Evolutionary conservation across 1,284 basidiomycete genomes (phyloP).

Genomic region (Cutaneotrichosporon sp.): DNA sequence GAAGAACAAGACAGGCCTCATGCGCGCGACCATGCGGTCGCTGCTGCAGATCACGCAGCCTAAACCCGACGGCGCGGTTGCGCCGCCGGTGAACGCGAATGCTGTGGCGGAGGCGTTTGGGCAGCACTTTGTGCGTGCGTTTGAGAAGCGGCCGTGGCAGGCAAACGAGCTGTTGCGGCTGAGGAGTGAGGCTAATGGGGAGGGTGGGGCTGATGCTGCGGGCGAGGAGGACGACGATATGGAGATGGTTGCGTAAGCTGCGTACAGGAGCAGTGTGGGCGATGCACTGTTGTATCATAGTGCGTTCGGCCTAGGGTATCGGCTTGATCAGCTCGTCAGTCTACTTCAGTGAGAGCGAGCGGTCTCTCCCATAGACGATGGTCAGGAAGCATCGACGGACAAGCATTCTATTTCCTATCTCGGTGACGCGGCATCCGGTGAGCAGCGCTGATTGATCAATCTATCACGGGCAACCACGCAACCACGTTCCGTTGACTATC

Average conservation of each 20-base stretch:
- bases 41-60: slow-evolving; percentile 16
- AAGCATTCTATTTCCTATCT: too few relatives aligned
- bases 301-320: too few relatives aligned
- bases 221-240: slow-evolving; percentile 8
- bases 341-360: too few relatives aligned
- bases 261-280: not conserved
- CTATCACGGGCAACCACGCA: too few relatives aligned
- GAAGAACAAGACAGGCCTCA: slow-evolving; percentile 30
- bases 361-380: too few relatives aligned
- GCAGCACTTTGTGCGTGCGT: slow-evolving; percentile 21
- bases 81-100: slow-evolving; percentile 17
- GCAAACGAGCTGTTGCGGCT: slow-evolving; percentile 27
- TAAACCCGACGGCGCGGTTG: slow-evolving; percentile 17
- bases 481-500: too few relatives aligned
- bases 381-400: too few relatives aligned
- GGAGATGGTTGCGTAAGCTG: slow-evolving; percentile 8
- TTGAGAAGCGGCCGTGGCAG: slow-evolving; percentile 38
- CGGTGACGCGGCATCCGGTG: too few relatives aligned
- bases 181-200: slow-evolving; percentile 3
- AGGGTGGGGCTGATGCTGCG: not conserved
- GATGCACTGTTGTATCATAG: slow-evolving; percentile 3
- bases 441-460: too few relatives aligned
- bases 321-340: too few relatives aligned
- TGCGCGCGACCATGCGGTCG: slow-evolving; percentile 28
- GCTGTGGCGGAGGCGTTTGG: slow-evolving; percentile 29